Conservation (phyloP, 768 basidiomycete species). For the Boletus fagicola region DNA sequence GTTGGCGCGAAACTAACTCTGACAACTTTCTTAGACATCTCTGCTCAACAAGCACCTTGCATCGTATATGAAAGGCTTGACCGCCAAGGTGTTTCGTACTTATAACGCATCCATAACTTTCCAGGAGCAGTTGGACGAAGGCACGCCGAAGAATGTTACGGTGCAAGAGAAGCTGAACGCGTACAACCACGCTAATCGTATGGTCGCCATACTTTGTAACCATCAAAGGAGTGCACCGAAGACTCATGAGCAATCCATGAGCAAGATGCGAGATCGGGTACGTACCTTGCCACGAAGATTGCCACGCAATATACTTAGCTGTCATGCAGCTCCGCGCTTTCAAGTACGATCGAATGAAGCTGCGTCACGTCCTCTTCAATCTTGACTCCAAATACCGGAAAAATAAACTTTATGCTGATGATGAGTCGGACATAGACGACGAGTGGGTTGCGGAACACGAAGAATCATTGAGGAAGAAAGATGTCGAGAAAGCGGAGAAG, state of each 20-base stretch:
- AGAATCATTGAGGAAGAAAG: constrained; percentile 69
- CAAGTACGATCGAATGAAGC: constrained; percentile 97
- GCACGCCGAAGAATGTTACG: constrained; percentile 63
- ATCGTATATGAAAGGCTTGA: constrained; percentile 94
- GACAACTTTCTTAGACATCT: constrained; percentile 54
- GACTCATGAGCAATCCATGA: constrained; percentile 90
- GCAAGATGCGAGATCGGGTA: constrained; percentile 91
- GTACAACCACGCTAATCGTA: constrained; percentile 95
- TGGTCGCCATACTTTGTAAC: constrained; percentile 98
- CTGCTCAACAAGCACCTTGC: constrained; percentile 89
- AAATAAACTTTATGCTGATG: constrained; percentile 68
- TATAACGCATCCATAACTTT: constrained; percentile 98
- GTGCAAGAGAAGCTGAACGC: constrained; percentile 96
- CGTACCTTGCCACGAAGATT: constrained; percentile 19
- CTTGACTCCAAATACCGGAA: constrained; percentile 81
- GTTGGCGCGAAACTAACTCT: constrained; percentile 17
- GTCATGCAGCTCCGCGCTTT: constrained; percentile 70
- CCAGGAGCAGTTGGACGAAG: constrained; percentile 82
- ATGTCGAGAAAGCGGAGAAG: constrained; percentile 87
- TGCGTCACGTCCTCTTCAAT: constrained; percentile 82
- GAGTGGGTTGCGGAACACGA: constrained; percentile 86
- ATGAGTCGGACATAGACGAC: constrained; percentile 94
- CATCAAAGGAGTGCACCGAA: constrained; percentile 96
- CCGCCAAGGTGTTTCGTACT: constrained; percentile 99
- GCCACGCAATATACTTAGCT: constrained; percentile 3